phyloP scores from a whole-genome alignment of 768 basidiomycete genomes.

The Piloderma croceum region DNA sequence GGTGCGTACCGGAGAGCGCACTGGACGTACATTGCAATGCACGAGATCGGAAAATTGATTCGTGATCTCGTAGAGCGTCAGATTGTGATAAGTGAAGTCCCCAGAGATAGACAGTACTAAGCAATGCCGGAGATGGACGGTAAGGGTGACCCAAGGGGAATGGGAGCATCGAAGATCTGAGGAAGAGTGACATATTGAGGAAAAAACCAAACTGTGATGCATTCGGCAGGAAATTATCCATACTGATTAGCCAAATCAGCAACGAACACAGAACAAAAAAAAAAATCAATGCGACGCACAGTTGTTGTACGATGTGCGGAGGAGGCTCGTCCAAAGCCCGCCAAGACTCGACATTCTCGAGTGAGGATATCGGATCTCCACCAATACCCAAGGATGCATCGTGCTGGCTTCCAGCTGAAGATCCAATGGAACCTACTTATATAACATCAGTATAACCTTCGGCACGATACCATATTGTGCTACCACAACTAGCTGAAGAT shows the following conservation, averaged over 20 bases:
- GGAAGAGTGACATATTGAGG: conserved; percentile 37
- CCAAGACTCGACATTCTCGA: background rate
- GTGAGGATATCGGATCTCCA: no score
- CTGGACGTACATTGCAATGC: conserved; percentile 25
- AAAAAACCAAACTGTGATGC: conserved; percentile 41
- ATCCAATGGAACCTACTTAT: no score
- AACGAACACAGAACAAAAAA: conserved; percentile 13
- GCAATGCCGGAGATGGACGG: conserved; percentile 1
- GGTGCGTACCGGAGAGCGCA: conserved; percentile 16
- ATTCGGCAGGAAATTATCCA: conserved; percentile 15
- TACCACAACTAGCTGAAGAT: no score
- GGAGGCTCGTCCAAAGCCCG: conserved; percentile 5
- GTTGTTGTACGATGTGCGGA: conserved; percentile 2
- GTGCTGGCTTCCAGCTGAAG: no score
- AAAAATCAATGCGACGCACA: conserved; percentile 25
- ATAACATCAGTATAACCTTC: no score
- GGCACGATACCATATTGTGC: no score
- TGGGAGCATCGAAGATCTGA: conserved; percentile 19
- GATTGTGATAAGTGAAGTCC: conserved; percentile 26
- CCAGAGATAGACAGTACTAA: conserved; percentile 11
- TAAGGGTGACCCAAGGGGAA: conserved; percentile 10
- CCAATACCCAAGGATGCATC: no score
- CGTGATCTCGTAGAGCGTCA: conserved; percentile 20
- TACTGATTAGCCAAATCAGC: conserved; percentile 1
- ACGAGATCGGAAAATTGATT: conserved; percentile 16